Evolutionary conservation across 768 basidiomycete species (phyloP), one percentile per base, ranked within the genome.

Genomic region (Phaeotremella skinneri): DNA sequence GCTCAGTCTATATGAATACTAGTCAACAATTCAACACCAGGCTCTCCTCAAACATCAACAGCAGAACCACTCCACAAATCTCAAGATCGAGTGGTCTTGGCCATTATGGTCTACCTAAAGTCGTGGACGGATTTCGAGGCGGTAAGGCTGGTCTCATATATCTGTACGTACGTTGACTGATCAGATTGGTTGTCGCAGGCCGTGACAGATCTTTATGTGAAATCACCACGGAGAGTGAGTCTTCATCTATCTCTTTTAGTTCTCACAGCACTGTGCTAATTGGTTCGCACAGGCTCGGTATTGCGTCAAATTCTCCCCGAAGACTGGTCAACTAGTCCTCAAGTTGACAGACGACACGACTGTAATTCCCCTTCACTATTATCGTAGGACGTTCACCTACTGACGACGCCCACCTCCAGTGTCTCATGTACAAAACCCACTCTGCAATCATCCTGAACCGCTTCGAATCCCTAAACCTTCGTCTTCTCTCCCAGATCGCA

Each of bases 391-490:
- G 37, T 2, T 17, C 23, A 16, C 1, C n/a, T 21, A 13, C 41
- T 48, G 43, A 21, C 31, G 20, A 49, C 20, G 34, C 20, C 13
- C 14, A 51, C 14, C 26, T 3, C 23, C 50, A 98, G 94, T 94
- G 91, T 76, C 82, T 97, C 67, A 96, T 93, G 78, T 97, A 94
- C 82, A 91, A 93, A 78, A 94, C 93, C 1, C 86, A 87, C 68
- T 96, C 92, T 2, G 90, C 89, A 51, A 87, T 94, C 73, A 91
- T 90, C 79, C 86, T 98, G 63, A 96, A 97, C 81, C 88, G 93
- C 66, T 97, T 98, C 79, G 92, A 97, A 78, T 83, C 87, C 5
- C 82, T 98, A 61, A 96, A 94, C 73, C 82, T 88, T 42, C 85
- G 87, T 5, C 81, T 96, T 52, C 58, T 76, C 16, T 67, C 66